Conservation (phyloP, 2,329 filamentous ascomycete species). For the Canariomyces notabilis region DNA sequence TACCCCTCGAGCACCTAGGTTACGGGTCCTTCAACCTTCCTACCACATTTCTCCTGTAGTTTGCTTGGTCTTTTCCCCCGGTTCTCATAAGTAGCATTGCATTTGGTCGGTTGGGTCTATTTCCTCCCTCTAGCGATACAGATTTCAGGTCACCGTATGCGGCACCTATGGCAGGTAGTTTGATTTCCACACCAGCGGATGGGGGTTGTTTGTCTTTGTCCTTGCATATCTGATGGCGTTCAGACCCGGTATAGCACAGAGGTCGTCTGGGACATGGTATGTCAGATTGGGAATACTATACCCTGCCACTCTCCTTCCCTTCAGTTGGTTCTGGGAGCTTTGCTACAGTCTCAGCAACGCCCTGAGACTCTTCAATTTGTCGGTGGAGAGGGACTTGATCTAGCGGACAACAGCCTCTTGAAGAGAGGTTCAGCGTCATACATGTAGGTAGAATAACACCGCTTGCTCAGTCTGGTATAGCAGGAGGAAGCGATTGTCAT, state of each 20-base stretch:
- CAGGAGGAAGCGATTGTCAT: neutral
- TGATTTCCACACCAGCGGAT: neutral
- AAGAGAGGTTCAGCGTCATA: neutral
- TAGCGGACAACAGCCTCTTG: neutral
- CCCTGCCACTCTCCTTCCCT: neutral
- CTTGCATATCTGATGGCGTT: slow-evolving; percentile 1
- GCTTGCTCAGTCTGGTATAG: neutral
- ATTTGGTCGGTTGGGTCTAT: slow-evolving; percentile 6
- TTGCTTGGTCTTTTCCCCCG: slow-evolving; percentile 15
- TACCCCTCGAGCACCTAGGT: slow-evolving; percentile 8
- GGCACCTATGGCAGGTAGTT: neutral
- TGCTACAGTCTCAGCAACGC: neutral
- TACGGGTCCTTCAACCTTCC: slow-evolving; percentile 4
- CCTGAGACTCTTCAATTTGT: neutral
- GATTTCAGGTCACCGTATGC: neutral
- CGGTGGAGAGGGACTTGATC: neutral
- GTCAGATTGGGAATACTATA: neutral
- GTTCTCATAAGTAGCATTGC: slow-evolving; percentile 6
- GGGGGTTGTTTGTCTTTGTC: slow-evolving; percentile 2
- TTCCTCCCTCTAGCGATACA: neutral
- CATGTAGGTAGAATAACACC: neutral
- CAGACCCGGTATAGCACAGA: neutral
- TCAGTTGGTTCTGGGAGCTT: neutral
- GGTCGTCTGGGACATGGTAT: neutral
- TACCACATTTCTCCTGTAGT: slow-evolving; percentile 5